Percentiles rank a stretch among this genome's conserved stretches.
Evolutionary conservation across 2,329 filamentous ascomycete genomes (phyloP).

Genomic region (Fusarium sp.): DNA sequence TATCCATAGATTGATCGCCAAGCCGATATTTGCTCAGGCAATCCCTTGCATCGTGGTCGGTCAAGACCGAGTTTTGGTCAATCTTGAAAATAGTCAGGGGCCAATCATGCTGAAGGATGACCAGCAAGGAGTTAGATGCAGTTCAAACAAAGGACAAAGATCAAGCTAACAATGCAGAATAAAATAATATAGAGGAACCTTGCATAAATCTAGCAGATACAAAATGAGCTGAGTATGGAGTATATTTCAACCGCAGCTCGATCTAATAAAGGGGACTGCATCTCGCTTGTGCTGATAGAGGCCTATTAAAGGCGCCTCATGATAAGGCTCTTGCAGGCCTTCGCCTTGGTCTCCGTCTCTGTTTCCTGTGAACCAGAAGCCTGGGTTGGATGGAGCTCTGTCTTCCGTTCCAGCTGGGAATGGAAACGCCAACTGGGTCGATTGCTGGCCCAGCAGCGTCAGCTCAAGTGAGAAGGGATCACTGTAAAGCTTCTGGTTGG

Average conservation of each 20-base stretch:
- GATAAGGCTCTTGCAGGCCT: not conserved
- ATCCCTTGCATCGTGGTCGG: conserved; percentile 16
- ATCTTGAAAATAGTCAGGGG: not conserved
- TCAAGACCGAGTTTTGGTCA: conserved; percentile 17
- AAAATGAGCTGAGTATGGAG: not conserved
- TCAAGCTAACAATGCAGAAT: not conserved
- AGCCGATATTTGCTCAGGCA: not conserved
- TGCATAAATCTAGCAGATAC: not conserved
- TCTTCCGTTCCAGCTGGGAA: conserved; percentile 4
- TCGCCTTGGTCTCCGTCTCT: not conserved
- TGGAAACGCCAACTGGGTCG: conserved; percentile 10
- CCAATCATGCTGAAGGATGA: conserved; percentile 23
- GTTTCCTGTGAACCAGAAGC: conserved; percentile 2
- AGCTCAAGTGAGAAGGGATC: conserved; percentile 18
- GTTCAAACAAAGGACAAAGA: conserved; percentile 5
- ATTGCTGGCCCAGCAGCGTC: conserved; percentile 34
- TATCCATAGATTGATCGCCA: not conserved
- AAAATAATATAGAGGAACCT: not conserved
- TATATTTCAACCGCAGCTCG: not conserved
- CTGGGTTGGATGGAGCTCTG: not conserved
- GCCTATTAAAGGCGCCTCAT: not conserved
- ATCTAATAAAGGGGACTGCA: conserved; percentile 3
- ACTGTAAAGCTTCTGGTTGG: conserved; percentile 18
- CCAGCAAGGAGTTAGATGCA: conserved; percentile 12
- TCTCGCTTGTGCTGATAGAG: conserved; percentile 8